Evolutionary conservation across 2,329 filamentous ascomycete genomes (phyloP), one percentile per base, ranked within the genome.

Genomic region (Sclerotinia glacialis): DNA sequence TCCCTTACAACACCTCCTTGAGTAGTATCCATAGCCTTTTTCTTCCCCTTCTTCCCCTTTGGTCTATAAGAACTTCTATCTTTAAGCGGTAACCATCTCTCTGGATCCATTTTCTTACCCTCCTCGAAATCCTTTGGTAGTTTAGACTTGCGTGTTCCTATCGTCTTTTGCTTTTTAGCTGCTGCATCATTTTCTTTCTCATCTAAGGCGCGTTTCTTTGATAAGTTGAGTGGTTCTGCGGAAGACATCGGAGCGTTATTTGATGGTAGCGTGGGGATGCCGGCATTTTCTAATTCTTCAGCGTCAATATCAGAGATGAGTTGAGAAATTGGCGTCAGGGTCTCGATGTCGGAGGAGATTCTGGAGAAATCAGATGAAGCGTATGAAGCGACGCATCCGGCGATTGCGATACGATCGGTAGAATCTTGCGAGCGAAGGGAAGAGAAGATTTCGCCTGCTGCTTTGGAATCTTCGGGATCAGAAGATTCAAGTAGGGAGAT

Each of bases 11-110:
- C 80, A 59, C 93, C 94, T 68, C 95, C 95, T 77, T 98, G 95
- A 11, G 92, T 97, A 50, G 89, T 81, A 71, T 92, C 90, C 69
- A 84, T 82, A 5, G 87, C 88, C 79, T 89, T 90, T 83, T 93
- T 89, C 83, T 92, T 94, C 65, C 92, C 91, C 83, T 97, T 96
- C 81, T 90, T 93, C 7, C 93, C 93, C 81, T 95, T 97, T 9
- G 93, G 93, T 58, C 90, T 83, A 79, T 97, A 99, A 50, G 87
- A 91, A 72, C 91, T 95, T 67, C 95, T 85, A 77, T 99, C 95
- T 63, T 90, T 88, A 74, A 98, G 82, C 16, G 95, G 94, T 68
- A 99, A 79, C 95, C 95, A 99, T 69, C 95, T 85, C 79, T 99
- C 95, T 0, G 92, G 89, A 77, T 99, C 95, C 44, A 91, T 85